A percentile compares a stretch with the other conserved stretches of the same genome.
Conservation (phyloP, 179 eudicot genomes). For the Sideroxylon spinosum region DNA sequence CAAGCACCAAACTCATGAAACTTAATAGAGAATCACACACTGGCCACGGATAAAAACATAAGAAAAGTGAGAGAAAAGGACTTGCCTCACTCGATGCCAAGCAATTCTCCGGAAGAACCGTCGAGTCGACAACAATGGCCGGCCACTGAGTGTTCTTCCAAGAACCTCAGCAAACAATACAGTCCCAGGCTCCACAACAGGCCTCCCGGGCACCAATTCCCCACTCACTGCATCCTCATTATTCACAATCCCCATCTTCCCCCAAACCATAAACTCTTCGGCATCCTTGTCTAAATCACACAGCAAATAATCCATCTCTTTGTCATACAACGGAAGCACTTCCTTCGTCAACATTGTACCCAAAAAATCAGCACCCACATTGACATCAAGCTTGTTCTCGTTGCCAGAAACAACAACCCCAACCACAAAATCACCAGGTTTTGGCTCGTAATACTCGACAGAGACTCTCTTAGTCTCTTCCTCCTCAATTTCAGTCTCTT, state of each 20-base stretch:
- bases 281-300: conserved; percentile 67
- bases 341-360: conserved; percentile 95
- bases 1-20: not conserved
- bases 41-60: not conserved
- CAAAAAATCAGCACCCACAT: conserved; percentile 77
- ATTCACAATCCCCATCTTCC: conserved; percentile 71
- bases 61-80: conserved; percentile 62
- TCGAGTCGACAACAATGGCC: conserved; percentile 79
- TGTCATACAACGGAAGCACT: conserved; percentile 75
- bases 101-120: conserved; percentile 70
- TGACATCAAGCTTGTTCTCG: conserved; percentile 84
- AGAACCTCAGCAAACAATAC: conserved; percentile 89
- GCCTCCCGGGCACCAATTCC: conserved; percentile 50
- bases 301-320: conserved; percentile 64
- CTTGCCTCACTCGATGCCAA: conserved; percentile 99
- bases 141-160: conserved; percentile 90
- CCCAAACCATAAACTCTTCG: conserved; percentile 63
- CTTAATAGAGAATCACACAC: conserved; percentile 2
- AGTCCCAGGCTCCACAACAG: conserved; percentile 84
- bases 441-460: conserved; percentile 86
- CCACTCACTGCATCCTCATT: conserved; percentile 52
- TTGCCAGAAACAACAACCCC: conserved; percentile 92
- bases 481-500: conserved; percentile 21
- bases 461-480: conserved; percentile 33
- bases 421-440: conserved; percentile 81